A percentile compares a stretch with the other conserved stretches of the same genome.
phyloP scores from a whole-genome alignment of 768 basidiomycete genomes.

The Mycena crocata region DNA sequence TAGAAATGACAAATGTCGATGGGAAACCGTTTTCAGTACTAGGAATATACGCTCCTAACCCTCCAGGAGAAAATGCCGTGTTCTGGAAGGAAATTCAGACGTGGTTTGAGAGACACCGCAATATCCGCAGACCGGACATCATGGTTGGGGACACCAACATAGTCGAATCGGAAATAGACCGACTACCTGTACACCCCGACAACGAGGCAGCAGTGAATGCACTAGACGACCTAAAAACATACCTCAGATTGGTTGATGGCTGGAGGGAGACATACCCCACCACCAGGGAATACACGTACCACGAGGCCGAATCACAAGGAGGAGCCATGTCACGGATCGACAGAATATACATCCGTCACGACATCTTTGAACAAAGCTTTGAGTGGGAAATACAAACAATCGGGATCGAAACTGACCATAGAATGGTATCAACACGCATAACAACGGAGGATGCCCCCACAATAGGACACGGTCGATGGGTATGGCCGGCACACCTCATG shows the following conservation, averaged over 20 bases:
- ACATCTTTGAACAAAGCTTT: constrained; percentile 6
- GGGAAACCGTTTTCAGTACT: constrained; percentile 39
- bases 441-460: neutral
- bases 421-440: neutral
- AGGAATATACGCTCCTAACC: constrained; percentile 51
- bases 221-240: constrained; percentile 36
- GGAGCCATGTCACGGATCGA: constrained; percentile 47
- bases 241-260: constrained; percentile 42
- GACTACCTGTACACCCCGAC: constrained; percentile 48
- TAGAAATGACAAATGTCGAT: neutral
- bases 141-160: constrained; percentile 58
- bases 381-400: constrained; percentile 41
- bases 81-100: constrained; percentile 45
- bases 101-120: constrained; percentile 9
- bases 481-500: constrained; percentile 34
- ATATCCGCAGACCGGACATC: constrained; percentile 41
- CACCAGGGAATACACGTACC: constrained; percentile 41
- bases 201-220: constrained; percentile 4
- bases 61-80: constrained; percentile 33
- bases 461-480: neutral
- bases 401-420: too few species aligned
- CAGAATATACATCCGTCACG: constrained; percentile 44
- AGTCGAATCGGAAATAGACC: too few species aligned
- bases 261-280: too few species aligned
- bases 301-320: constrained; percentile 4